Percentiles rank a stretch among this genome's conserved stretches.
Evolutionary conservation across 108 stramenopile species (phyloP).

Genomic region (Fistulifera pelliculosa): DNA sequence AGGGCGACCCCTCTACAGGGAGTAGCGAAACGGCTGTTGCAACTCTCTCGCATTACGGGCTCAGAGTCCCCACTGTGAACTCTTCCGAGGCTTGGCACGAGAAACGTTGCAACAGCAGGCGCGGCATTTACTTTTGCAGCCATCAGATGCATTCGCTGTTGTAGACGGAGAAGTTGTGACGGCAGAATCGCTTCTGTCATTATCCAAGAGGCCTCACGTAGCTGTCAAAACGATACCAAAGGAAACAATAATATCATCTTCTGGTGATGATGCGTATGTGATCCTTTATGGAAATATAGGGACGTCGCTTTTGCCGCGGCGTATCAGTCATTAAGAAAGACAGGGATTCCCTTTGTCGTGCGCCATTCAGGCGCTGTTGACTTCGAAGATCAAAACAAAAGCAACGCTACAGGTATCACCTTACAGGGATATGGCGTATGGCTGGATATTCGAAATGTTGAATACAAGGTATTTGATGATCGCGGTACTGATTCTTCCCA

Average conservation of each 20-base stretch:
- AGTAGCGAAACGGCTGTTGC: constrained; percentile 12
- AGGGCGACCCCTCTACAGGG: not conserved
- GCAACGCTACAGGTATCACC: constrained; percentile 19
- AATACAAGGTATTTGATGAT: constrained; percentile 35
- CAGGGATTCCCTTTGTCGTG: constrained; percentile 45
- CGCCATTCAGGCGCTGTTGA: constrained; percentile 56
- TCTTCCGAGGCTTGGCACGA: constrained; percentile 62
- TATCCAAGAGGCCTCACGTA: constrained; percentile 7
- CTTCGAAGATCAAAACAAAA: constrained; percentile 31
- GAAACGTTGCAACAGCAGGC: constrained; percentile 11
- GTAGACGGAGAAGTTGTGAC: not conserved
- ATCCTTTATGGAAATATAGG: constrained; percentile 69
- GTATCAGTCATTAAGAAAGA: constrained; percentile 32
- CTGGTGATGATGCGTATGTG: constrained; percentile 21
- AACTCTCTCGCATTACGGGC: constrained; percentile 53
- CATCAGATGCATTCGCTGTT: not conserved
- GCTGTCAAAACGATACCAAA: constrained; percentile 20
- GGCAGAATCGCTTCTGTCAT: not conserved
- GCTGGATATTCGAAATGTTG: constrained; percentile 85
- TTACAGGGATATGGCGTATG: constrained; percentile 83
- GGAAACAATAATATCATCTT: not conserved
- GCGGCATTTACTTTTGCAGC: constrained; percentile 1
- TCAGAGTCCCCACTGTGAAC: constrained; percentile 66
- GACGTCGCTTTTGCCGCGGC: constrained; percentile 39
- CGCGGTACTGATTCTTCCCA: not conserved